phyloP scores from a whole-genome alignment of 2,329 filamentous ascomycete genomes.

The Fusarium paranaense region DNA sequence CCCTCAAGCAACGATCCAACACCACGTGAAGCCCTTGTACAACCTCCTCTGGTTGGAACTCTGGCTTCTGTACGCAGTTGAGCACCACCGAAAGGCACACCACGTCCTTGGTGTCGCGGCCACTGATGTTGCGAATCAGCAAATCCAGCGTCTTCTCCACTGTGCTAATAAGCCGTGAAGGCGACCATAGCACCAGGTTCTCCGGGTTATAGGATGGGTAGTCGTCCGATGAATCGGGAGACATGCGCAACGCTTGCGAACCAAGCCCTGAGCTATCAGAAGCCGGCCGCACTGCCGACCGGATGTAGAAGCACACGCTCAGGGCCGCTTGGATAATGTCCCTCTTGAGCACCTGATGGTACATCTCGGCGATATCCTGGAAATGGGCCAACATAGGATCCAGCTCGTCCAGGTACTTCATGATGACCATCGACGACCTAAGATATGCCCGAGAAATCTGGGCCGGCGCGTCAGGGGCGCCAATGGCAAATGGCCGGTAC shows the following conservation, averaged over 20 bases:
- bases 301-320: slow-evolving; percentile 67
- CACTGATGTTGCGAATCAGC: slow-evolving; percentile 59
- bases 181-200: slow-evolving; percentile 56
- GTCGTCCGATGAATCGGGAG: slow-evolving; percentile 51
- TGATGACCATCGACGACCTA: slow-evolving; percentile 66
- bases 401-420: slow-evolving; percentile 66
- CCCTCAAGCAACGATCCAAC: slow-evolving; percentile 59
- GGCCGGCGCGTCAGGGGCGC: slow-evolving; percentile 60
- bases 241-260: slow-evolving; percentile 49
- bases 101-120: slow-evolving; percentile 64
- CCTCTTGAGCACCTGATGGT: slow-evolving; percentile 63
- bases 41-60: slow-evolving; percentile 57
- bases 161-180: slow-evolving; percentile 53
- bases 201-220: slow-evolving; percentile 50
- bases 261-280: slow-evolving; percentile 46
- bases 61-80: slow-evolving; percentile 56
- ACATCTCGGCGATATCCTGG: slow-evolving; percentile 62
- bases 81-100: slow-evolving; percentile 61
- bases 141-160: slow-evolving; percentile 62
- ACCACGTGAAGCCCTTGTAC: slow-evolving; percentile 55
- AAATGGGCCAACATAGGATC: slow-evolving; percentile 61
- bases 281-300: slow-evolving; percentile 46
- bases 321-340: slow-evolving; percentile 68
- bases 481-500: slow-evolving; percentile 67
- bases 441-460: slow-evolving; percentile 66